Evolutionary conservation across 208 protist genomes (phyloP), one percentile per base, ranked within the genome.

Genomic region (Wallacemonas sp.): DNA sequence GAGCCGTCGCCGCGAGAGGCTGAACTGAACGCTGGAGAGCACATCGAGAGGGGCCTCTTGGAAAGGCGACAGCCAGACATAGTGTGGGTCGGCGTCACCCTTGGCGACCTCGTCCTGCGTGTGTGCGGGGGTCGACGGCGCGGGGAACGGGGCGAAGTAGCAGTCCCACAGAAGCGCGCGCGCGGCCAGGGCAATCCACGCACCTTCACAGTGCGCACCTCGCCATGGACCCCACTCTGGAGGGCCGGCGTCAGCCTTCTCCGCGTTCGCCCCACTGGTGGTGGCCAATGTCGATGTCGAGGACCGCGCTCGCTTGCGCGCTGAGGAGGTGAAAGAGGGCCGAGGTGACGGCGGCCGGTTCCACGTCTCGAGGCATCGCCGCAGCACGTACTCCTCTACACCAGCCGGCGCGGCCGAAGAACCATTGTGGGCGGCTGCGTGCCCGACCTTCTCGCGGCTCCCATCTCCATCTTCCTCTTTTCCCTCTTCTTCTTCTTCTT

Each of bases 141-240:
- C n/a, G 16, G 67, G 63, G 16, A 74, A 68, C 20, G 74, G 57
- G 61, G 74, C 70, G 46, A 76, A 85, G 33, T 77, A 84, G 12
- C 67, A 65, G 50, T 92, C 86, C 84, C 73, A 83, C 57, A 95
- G 59, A 0, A 95, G 72, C 20, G 85, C 57, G 22, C 79, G 81
- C 12, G 84, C 79, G 25, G 90, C 54, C 29, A 62, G 82, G 23
- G 72, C 68, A 49, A 95, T 67, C 87, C 90, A 95, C 52, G 62
- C 55, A 5, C 90, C 90, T 57, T 95, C 85, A 65, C 90, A 93
- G 49, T 92, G 86, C 42, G 83, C 62, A 7, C 87, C 90, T 22
- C 61, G 49, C 87, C 90, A 95, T 12, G 36, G 39, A 20, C 32
- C 16, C 67, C 68, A 31, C 18, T 44, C 11, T 36, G 14, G 14